Conservation (phyloP, 1,139 yeast genomes). For the Blastobotrys niveus region DNA sequence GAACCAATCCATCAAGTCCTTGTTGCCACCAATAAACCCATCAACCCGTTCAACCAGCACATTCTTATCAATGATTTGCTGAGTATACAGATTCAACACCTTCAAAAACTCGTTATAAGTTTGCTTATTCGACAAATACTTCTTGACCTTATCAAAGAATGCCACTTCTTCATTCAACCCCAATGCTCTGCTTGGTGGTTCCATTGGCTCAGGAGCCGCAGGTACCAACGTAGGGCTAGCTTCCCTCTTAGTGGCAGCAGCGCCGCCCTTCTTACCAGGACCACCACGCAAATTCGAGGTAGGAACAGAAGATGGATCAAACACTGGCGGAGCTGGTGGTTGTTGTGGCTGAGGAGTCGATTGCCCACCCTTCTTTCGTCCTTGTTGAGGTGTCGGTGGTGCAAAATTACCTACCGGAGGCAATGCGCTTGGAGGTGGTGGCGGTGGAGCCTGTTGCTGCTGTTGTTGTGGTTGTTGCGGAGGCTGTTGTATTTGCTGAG, state of each 20-base stretch:
- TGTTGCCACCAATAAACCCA: constrained; percentile 73
- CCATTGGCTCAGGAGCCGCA: constrained; percentile 80
- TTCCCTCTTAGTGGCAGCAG: constrained; percentile 19
- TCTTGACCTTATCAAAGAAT: constrained; percentile 89
- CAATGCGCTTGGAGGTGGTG: constrained; percentile 31
- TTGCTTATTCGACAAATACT: constrained; percentile 82
- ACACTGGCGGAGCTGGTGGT: constrained; percentile 3
- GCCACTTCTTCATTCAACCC: constrained; percentile 75
- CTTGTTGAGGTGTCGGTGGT: constrained; percentile 46
- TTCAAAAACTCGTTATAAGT: constrained; percentile 88
- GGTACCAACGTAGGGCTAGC: constrained; percentile 68
- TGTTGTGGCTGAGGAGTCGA: constrained; percentile 1
- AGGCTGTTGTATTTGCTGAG: neutral
- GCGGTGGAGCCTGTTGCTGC: constrained; percentile 5
- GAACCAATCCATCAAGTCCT: constrained; percentile 85
- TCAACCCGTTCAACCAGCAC: constrained; percentile 81
- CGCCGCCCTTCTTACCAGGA: constrained; percentile 10
- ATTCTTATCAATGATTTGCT: constrained; percentile 78
- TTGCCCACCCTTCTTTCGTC: neutral
- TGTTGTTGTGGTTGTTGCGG: neutral
- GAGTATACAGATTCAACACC: constrained; percentile 77
- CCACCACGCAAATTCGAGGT: constrained; percentile 36
- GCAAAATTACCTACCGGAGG: constrained; percentile 97
- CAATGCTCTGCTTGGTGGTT: constrained; percentile 46
- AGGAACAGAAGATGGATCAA: constrained; percentile 31